Base-by-base conservation (phyloP, 352 stramenopile genomes). In the Globisporangium yorkense region DNA sequence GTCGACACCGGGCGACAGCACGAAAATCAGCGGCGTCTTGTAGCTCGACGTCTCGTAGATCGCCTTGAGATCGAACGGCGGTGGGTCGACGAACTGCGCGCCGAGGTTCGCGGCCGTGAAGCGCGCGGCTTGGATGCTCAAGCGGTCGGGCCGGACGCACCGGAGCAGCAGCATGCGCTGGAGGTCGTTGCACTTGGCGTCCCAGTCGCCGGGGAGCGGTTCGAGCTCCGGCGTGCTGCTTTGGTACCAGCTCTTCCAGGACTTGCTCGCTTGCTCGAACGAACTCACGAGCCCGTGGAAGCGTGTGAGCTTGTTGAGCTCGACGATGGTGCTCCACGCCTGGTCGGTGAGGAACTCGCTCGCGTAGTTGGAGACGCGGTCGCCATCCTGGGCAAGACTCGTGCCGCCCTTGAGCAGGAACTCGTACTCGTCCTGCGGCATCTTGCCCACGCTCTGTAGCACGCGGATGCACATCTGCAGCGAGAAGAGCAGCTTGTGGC, bases 401-500 rank as follows among this genome's bases (percentile, higher is more conserved):
- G 76, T 88, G 12, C 88, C 90, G 45, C 95, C 96, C 48, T 97
- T 97, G 13, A 97, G 74, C 24, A 98, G 77, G 62, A 98, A 98
- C 46, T 97, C 88, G 59, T 98, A 98, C 63, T 98, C 96, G 7
- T 97, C 84, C 37, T 79, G 57, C 6, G 91, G 88, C 2, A 98
- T 72, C 56, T 98, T 98, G 54, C 92, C 83, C 9, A 96, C 64
- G 46, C 81, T 95, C 62, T 96, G 77, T 46, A 98, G 70, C 21
- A 98, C 94, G 20, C 92, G 87, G 15, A 97, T 83, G 53, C 88
- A 97, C 70, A 97, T 95, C 59, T 98, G 94, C 15, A 99, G 71
- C 29, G 89, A 97, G 54, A 99, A 98, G 0, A 99, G 71, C 5
- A 99, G 71, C 62, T 99, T 98, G 71, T 98, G 94, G 0, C 87